Evolutionary conservation across 805 yeast species (phyloP).

Genomic region (Metschnikowia koreensis): DNA sequence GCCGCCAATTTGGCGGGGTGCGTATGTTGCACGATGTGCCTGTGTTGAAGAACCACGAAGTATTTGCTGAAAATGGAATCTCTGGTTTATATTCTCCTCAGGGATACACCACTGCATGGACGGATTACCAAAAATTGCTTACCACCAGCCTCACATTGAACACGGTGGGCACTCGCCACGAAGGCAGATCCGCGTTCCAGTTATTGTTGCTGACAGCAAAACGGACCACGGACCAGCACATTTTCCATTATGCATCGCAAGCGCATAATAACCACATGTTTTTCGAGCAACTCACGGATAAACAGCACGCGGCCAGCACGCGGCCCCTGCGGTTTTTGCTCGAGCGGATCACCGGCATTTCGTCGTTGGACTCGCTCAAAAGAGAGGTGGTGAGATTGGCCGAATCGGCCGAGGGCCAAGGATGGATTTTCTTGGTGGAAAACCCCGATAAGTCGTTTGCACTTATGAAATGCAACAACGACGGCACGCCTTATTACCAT

Average conservation of each 20-base stretch:
- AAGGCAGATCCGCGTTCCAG: conserved; percentile 71
- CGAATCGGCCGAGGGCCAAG: conserved; percentile 59
- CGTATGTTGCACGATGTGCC: conserved; percentile 63
- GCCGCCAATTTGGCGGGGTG: neutral
- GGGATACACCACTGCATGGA: conserved; percentile 78
- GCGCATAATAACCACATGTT: conserved; percentile 90
- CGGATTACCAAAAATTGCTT: conserved; percentile 67
- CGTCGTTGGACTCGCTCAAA: conserved; percentile 49
- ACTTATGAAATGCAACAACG: conserved; percentile 59
- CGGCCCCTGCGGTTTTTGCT: conserved; percentile 38
- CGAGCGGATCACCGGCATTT: conserved; percentile 37
- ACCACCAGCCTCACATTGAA: conserved; percentile 58
- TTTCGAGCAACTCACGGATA: conserved; percentile 57
- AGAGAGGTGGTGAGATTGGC: conserved; percentile 49
- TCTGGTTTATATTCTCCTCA: conserved; percentile 60
- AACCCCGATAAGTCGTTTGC: conserved; percentile 56
- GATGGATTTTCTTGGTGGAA: conserved; percentile 76
- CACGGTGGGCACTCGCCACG: conserved; percentile 78
- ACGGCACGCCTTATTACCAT: conserved; percentile 74
- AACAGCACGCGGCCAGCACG: conserved; percentile 30
- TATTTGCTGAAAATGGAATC: conserved; percentile 49
- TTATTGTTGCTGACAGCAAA: conserved; percentile 65
- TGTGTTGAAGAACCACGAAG: conserved; percentile 39
- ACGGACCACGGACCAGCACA: conserved; percentile 60
- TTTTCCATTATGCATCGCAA: conserved; percentile 88